Percentiles rank a stretch among this genome's conserved stretches.
phyloP scores from a whole-genome alignment of 2,329 filamentous ascomycete genomes.

The Fusarium sp. region DNA sequence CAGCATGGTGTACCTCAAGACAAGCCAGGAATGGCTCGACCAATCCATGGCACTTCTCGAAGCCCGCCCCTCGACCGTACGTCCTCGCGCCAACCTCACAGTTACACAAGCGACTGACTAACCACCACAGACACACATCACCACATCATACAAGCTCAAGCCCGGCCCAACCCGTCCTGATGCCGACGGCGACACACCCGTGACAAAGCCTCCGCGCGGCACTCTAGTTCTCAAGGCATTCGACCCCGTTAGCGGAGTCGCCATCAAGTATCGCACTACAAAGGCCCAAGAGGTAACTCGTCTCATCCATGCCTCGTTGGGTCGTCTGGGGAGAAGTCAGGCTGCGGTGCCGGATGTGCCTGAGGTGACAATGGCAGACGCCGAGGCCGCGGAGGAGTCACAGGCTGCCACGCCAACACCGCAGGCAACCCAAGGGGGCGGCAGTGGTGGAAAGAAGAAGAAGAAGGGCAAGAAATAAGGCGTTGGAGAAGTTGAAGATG shows the following conservation, averaged over 20 bases:
- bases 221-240: slow-evolving; percentile 89
- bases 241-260: slow-evolving; percentile 83
- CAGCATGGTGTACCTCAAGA: slow-evolving; percentile 79
- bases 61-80: slow-evolving; percentile 85
- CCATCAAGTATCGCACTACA: slow-evolving; percentile 90
- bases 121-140: slow-evolving; percentile 81
- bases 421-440: slow-evolving; percentile 48
- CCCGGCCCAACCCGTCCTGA: slow-evolving; percentile 51
- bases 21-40: slow-evolving; percentile 90
- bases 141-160: slow-evolving; percentile 87
- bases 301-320: slow-evolving; percentile 78
- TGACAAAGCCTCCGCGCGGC: slow-evolving; percentile 68
- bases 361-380: slow-evolving; percentile 60
- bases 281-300: slow-evolving; percentile 92
- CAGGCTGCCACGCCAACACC: slow-evolving; percentile 45
- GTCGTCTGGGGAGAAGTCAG: slow-evolving; percentile 78
- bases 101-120: slow-evolving; percentile 13
- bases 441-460: slow-evolving; percentile 71
- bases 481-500: not conserved
- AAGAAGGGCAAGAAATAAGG: slow-evolving; percentile 62
- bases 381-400: slow-evolving; percentile 45
- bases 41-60: slow-evolving; percentile 88
- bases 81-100: slow-evolving; percentile 43
- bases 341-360: slow-evolving; percentile 63
- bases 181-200: slow-evolving; percentile 46